These are phyloP conservation scores for Rhinocladiella mackenziei DNA, from an alignment of 2,329 filamentous ascomycete genomes.

Conservation along the genomic window DNA sequence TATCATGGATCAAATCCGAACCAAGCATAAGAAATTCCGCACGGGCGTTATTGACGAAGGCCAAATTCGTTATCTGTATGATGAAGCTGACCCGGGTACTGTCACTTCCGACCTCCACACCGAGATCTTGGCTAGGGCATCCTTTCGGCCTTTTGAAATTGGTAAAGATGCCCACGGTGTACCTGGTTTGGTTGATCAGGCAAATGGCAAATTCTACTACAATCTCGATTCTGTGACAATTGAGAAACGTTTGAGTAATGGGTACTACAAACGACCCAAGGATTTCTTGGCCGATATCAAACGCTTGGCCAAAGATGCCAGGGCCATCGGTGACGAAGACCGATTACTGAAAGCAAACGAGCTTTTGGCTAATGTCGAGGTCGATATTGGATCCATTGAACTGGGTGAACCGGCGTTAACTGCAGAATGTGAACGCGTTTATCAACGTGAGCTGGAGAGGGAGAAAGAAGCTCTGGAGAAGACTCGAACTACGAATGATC, in stretches of 20 bases:
- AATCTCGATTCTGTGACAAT: slow-evolving; percentile 91
- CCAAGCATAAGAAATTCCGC: slow-evolving; percentile 83
- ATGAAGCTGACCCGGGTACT: slow-evolving; percentile 71
- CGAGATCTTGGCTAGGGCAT: slow-evolving; percentile 53
- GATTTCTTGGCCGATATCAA: slow-evolving; percentile 89
- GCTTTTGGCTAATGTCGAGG: slow-evolving; percentile 86
- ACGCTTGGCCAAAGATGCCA: slow-evolving; percentile 77
- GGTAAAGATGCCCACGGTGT: slow-evolving; percentile 74
- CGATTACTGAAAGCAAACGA: slow-evolving; percentile 84
- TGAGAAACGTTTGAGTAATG: slow-evolving; percentile 93
- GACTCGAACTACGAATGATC: slow-evolving; percentile 44
- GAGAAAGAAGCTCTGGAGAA: slow-evolving; percentile 62
- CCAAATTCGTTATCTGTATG: slow-evolving; percentile 75
- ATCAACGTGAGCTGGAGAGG: slow-evolving; percentile 66
- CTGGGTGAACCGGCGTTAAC: slow-evolving; percentile 59
- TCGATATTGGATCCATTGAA: slow-evolving; percentile 78
- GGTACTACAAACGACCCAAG: slow-evolving; percentile 85
- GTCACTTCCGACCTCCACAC: slow-evolving; percentile 58
- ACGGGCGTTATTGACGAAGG: slow-evolving; percentile 70
- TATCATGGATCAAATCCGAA: slow-evolving; percentile 95
- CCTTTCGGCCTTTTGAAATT: slow-evolving; percentile 71
- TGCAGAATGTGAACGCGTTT: slow-evolving; percentile 75
- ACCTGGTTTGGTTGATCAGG: slow-evolving; percentile 69
- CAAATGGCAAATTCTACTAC: slow-evolving; percentile 82
- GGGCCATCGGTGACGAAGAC: slow-evolving; percentile 75